Evolutionary conservation across 1,284 basidiomycete genomes (phyloP).

Genomic region (Meira nashicola): DNA sequence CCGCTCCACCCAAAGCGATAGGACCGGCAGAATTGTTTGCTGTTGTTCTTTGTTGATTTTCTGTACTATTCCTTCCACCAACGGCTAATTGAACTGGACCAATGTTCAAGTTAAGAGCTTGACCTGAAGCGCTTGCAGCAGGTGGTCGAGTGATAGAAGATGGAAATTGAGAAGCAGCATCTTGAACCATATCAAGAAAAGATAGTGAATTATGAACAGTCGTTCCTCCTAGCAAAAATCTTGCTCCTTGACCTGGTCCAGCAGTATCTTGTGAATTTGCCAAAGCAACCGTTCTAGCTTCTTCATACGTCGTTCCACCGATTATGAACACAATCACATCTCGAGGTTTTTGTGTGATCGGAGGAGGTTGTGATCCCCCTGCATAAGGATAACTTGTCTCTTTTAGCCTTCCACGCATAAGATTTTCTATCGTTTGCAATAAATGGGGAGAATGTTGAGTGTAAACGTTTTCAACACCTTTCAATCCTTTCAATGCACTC

Average conservation of each 20-base stretch:
- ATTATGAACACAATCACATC: conserved; percentile 52
- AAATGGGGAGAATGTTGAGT: conserved; percentile 95
- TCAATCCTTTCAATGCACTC: conserved; percentile 88
- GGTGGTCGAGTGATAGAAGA: conserved; percentile 31
- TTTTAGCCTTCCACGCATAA: conserved; percentile 78
- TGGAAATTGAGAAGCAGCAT: conserved; percentile 41
- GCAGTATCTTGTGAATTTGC: conserved; percentile 14
- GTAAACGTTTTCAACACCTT: conserved; percentile 98
- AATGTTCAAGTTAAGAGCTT: conserved; percentile 37
- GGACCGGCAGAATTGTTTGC: background rate
- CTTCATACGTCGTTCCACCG: conserved; percentile 50
- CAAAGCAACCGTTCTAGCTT: background rate
- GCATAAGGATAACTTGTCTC: conserved; percentile 84
- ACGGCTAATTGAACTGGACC: conserved; percentile 40
- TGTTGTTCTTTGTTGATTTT: background rate
- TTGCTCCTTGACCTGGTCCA: conserved; percentile 25
- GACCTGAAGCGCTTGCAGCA: conserved; percentile 10
- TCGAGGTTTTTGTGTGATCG: conserved; percentile 24
- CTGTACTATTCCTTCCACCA: conserved; percentile 1
- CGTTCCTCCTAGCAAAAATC: conserved; percentile 47
- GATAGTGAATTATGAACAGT: conserved; percentile 40
- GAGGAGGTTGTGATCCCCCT: conserved; percentile 6
- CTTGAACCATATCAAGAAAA: conserved; percentile 46
- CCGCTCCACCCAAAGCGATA: background rate
- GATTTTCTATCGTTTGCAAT: conserved; percentile 80